phyloP scores from a whole-genome alignment of 495 filamentous ascomycete species.

The Letharia lupina region DNA sequence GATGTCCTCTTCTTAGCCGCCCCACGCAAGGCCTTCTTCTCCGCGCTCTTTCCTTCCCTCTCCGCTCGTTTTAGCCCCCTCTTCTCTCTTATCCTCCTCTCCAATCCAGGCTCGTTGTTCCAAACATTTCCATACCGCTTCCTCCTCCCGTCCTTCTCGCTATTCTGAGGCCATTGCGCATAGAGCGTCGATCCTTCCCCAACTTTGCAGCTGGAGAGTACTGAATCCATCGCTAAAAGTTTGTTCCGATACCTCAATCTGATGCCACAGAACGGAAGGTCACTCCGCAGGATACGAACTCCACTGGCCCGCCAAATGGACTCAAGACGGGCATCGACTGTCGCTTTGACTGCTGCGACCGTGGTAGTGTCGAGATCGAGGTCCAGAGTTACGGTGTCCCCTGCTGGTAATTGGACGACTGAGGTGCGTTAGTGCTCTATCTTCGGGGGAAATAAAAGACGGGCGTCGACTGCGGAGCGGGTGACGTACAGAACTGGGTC shows the following conservation, averaged over 20 bases:
- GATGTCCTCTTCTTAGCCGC: neutral
- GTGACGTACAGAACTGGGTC: neutral
- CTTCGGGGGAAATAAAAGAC: neutral
- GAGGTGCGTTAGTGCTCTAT: neutral
- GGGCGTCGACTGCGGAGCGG: neutral
- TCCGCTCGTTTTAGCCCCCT: neutral
- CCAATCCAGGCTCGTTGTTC: neutral
- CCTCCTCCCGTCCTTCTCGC: neutral
- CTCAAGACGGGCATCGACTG: conserved; percentile 1
- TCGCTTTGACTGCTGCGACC: neutral
- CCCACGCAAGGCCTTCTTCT: neutral
- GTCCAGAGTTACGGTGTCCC: neutral
- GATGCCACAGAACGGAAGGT: conserved; percentile 4
- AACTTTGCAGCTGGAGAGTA: conserved; percentile 1
- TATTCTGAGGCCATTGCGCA: conserved; percentile 1
- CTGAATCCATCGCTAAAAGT: neutral
- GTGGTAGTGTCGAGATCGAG: conserved; percentile 1
- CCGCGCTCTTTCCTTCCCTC: neutral
- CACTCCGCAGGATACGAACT: neutral
- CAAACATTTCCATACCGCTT: neutral
- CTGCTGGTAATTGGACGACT: neutral
- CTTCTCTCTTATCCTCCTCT: neutral
- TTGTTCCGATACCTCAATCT: neutral
- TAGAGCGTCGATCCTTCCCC: neutral
- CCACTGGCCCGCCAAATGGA: neutral